Percentiles rank a stretch among this genome's conserved stretches.
Evolutionary conservation across 805 yeast genomes (phyloP).

Genomic region (Ogataea naganishii): DNA sequence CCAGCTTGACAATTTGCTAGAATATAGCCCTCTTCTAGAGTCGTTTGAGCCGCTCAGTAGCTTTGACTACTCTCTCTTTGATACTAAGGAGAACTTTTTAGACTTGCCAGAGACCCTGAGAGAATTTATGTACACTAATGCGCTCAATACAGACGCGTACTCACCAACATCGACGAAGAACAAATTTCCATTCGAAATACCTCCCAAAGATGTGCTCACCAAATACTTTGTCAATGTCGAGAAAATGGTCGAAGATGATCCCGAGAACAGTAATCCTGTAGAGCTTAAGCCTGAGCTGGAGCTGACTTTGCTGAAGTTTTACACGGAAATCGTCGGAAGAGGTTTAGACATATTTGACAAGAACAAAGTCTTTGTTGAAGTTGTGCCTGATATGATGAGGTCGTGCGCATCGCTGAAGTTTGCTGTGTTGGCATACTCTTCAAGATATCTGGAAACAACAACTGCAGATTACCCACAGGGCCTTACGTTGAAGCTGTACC

Average conservation of each 20-base stretch:
- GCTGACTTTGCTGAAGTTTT: constrained; percentile 21
- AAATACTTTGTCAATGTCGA: constrained; percentile 15
- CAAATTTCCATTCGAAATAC: constrained; percentile 5
- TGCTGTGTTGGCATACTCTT: constrained; percentile 15
- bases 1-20: constrained; percentile 3
- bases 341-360: constrained; percentile 30
- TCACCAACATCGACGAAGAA: constrained; percentile 4
- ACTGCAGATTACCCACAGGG: constrained; percentile 14
- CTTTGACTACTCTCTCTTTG: constrained; percentile 6
- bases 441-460: constrained; percentile 10
- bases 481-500: constrained; percentile 22
- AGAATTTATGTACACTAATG: constrained; percentile 31
- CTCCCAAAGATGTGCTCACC: constrained; percentile 11
- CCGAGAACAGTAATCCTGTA: constrained; percentile 4
- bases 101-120: constrained; percentile 26
- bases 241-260: constrained; percentile 8
- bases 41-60: constrained; percentile 8
- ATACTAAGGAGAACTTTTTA: too few species aligned
- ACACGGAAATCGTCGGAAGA: constrained; percentile 29
- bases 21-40: constrained; percentile 6
- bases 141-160: constrained; percentile 12
- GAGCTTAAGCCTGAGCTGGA: constrained; percentile 16
- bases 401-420: constrained; percentile 9
- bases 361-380: constrained; percentile 8
- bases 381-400: constrained; percentile 11